Evolutionary conservation across 176 grass and related monocot species (phyloP).

Genomic region (Musa beccarii): DNA sequence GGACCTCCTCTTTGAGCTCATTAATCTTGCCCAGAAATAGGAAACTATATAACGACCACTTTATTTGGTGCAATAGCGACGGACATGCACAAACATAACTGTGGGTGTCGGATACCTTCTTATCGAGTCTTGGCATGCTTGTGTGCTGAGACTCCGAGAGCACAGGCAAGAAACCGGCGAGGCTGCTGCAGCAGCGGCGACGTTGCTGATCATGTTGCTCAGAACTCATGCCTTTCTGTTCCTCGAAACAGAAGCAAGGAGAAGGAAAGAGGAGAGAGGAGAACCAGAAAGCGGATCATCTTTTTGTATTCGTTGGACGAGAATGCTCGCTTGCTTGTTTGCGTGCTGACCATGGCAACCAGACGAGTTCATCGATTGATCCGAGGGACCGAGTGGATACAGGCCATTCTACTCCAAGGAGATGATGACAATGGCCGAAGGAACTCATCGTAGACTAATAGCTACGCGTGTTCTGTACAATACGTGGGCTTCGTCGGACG

Average conservation of each 20-base stretch:
- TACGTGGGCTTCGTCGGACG: too few relatives aligned
- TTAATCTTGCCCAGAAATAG: conserved; percentile 5
- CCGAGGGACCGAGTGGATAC: conserved; percentile 8
- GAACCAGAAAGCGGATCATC: neutral
- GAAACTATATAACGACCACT: neutral
- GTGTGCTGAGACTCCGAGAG: conserved; percentile 3
- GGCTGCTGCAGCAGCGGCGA: conserved; percentile 21
- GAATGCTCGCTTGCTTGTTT: too few relatives aligned
- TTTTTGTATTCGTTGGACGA: neutral
- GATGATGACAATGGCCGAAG: too few relatives aligned
- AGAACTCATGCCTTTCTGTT: neutral
- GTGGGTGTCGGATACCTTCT: neutral
- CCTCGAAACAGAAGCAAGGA: neutral
- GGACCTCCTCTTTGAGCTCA: conserved; percentile 34
- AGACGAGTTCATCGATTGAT: conserved; percentile 25
- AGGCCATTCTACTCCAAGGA: too few relatives aligned
- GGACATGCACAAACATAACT: too few relatives aligned
- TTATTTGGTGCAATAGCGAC: neutral
- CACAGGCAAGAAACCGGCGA: conserved; percentile 29
- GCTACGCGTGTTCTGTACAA: too few relatives aligned
- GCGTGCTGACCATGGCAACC: neutral
- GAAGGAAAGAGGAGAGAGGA: neutral
- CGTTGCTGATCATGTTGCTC: conserved; percentile 10
- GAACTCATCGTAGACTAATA: too few relatives aligned
- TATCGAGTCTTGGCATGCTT: neutral